Percentiles rank a stretch among this genome's conserved stretches.
These are phyloP conservation scores for Neurospora sp. DNA, from an alignment of 2,329 filamentous ascomycete species.

Conservation along the genomic window DNA sequence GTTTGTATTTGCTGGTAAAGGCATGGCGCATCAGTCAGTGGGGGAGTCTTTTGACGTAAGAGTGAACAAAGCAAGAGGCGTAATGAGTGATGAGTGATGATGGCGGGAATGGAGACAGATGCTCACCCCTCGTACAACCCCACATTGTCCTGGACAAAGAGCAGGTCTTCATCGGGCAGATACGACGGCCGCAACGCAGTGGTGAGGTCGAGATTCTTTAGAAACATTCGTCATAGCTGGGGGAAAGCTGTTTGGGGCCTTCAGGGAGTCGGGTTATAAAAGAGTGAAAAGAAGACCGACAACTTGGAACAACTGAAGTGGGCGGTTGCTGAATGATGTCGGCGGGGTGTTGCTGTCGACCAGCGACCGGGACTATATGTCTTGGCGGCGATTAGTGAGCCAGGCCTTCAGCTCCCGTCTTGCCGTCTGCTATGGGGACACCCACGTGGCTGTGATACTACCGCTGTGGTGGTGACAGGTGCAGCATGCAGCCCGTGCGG, in stretches of 20 bases:
- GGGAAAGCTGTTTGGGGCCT: slow-evolving; percentile 18
- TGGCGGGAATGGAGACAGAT: not conserved
- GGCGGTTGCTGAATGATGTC: not conserved
- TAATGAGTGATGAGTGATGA: not conserved
- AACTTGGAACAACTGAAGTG: not conserved
- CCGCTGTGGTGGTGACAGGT: not conserved
- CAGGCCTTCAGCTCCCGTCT: not conserved
- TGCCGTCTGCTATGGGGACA: not conserved
- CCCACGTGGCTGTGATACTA: not conserved
- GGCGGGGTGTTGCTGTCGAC: not conserved
- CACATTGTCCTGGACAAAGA: slow-evolving; percentile 96
- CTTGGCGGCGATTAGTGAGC: not conserved
- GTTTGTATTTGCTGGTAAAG: slow-evolving; percentile 73
- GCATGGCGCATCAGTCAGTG: slow-evolving; percentile 1
- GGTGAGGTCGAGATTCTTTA: slow-evolving; percentile 90
- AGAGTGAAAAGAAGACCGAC: not conserved
- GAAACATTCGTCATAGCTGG: slow-evolving; percentile 73
- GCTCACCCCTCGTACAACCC: slow-evolving; percentile 93
- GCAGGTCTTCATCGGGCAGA: slow-evolving; percentile 82
- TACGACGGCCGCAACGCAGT: slow-evolving; percentile 90
- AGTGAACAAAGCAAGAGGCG: not conserved
- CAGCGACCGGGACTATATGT: not conserved
- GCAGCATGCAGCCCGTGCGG: not conserved
- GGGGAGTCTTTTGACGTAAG: not conserved
- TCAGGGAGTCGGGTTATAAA: not conserved